Base-by-base conservation (phyloP, 352 stramenopile species). In the Globisporangium perplexum region DNA sequence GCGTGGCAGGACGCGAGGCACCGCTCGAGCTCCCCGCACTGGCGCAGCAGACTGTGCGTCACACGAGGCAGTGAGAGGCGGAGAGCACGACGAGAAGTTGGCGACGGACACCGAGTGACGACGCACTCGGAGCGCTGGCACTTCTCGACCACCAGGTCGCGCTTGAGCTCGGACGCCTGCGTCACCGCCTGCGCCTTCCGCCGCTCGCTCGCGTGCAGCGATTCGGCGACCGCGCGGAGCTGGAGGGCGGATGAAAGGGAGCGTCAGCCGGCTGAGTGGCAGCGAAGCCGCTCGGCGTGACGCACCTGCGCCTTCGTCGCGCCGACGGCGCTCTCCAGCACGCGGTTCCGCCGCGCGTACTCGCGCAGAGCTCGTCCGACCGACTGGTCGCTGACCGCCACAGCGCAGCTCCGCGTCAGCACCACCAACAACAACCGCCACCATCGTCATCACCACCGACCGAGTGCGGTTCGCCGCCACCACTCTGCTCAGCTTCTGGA, bases 41-140 rank as follows among this genome's bases (percentile, higher is more conserved):
- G 70, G 3, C 55, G 51, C 22, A 88, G 46, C 38, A 88, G 61
- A 31, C 77, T 88, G 28, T n/a, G 15, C 6, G n/a, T n/a, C n/a
- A 31, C 18, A 38, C 15, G 41, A 12, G n/a, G 15, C 22, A 51
- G 4, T 18, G 15, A 23, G 12, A 23, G 17, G 33, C 26, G 15
- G 18, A 28, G 3, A 7, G 15, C 7, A 23, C 15, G 3, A 22
- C 26, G 6, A 45, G n/a, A 8, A 20, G 3, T 15, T 4, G 22
- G 12, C 41, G 20, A 47, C 15, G 3, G 18, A 5, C 22, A 12
- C 33, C 46, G n/a, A 20, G 22, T 15, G 26, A n/a, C n/a, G 7
- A 62, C 69, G 57, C 65, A 87, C 74, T 81, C 72, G 54, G 72
- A 67, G 36, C 77, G 74, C 54, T 86, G 74, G 33, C 72, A 83